These are phyloP conservation scores for Pythium brassicae DNA, from an alignment of 352 stramenopile genomes.

Conservation along the genomic window DNA sequence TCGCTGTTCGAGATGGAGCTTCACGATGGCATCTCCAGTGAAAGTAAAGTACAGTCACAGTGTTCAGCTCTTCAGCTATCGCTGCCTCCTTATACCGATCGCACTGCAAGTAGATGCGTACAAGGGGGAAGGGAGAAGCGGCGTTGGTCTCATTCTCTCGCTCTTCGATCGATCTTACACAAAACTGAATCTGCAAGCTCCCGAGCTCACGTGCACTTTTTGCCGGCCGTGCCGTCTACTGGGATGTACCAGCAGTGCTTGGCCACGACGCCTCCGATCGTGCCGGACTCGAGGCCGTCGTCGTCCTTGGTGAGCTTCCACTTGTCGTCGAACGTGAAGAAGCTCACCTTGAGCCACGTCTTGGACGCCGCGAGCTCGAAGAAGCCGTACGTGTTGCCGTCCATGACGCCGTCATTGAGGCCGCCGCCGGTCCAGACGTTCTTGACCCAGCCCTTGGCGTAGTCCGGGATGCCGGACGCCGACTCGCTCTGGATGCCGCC, in stretches of 20 bases:
- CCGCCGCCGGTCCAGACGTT: constrained; percentile 43
- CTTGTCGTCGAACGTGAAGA: constrained; percentile 33
- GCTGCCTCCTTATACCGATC: too few species aligned
- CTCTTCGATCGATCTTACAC: constrained; percentile 3
- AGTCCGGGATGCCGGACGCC: constrained; percentile 61
- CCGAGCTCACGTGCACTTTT: constrained; percentile 17
- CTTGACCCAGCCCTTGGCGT: constrained; percentile 40
- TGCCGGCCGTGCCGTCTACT: constrained; percentile 22
- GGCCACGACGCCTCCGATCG: constrained; percentile 14
- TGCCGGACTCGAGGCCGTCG: constrained; percentile 11
- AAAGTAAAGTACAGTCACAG: too few species aligned
- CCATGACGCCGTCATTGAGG: constrained; percentile 18
- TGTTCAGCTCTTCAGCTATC: too few species aligned
- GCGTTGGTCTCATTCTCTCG: not conserved
- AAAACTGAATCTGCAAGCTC: constrained; percentile 1
- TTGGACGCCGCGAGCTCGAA: constrained; percentile 26
- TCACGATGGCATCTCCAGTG: too few species aligned
- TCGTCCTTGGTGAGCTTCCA: constrained; percentile 30
- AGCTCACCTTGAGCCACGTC: constrained; percentile 33
- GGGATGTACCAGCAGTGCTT: constrained; percentile 52
- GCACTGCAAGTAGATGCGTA: not conserved
- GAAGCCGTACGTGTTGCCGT: constrained; percentile 36
- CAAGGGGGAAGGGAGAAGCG: not conserved
- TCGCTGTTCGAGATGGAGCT: too few species aligned
- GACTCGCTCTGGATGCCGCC: constrained; percentile 80